Percentiles rank a stretch among this genome's conserved stretches.
Conservation (phyloP, 768 basidiomycete genomes). For the Lactarius hengduanensis region DNA sequence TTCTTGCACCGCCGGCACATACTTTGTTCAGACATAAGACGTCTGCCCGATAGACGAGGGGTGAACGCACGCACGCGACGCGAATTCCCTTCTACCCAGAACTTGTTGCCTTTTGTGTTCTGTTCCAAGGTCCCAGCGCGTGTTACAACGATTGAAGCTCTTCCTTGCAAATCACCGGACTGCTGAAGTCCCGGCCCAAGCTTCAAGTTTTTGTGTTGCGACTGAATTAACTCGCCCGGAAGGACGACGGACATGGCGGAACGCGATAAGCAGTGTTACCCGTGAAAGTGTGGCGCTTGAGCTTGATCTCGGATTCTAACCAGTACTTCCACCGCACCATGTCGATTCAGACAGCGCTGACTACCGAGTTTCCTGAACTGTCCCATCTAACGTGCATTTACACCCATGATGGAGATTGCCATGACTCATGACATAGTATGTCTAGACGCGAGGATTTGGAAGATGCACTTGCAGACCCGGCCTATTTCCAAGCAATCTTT, state of each 20-base stretch:
- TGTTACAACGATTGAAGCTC: constrained; percentile 50
- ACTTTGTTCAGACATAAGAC: constrained; percentile 47
- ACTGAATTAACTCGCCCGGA: constrained; percentile 77
- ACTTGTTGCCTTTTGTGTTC: constrained; percentile 68
- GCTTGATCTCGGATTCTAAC: neutral
- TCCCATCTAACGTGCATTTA: constrained; percentile 60
- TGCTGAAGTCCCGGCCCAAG: constrained; percentile 82
- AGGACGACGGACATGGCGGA: constrained; percentile 60
- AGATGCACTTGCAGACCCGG: constrained; percentile 76
- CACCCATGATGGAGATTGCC: neutral
- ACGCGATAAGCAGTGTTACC: constrained; percentile 18
- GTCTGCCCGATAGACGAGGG: neutral
- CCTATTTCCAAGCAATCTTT: constrained; percentile 85
- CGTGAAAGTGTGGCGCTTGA: neutral
- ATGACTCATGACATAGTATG: constrained; percentile 1
- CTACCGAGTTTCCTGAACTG: constrained; percentile 69
- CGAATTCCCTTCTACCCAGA: constrained; percentile 89
- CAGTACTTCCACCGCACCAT: constrained; percentile 2
- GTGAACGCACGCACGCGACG: constrained; percentile 63
- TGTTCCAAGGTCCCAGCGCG: constrained; percentile 69
- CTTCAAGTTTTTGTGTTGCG: constrained; percentile 76
- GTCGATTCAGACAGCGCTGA: constrained; percentile 33
- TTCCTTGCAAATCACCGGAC: constrained; percentile 36
- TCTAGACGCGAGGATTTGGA: constrained; percentile 88
- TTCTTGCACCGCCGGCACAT: constrained; percentile 87